Evolutionary conservation across 2,329 filamentous ascomycete genomes (phyloP).

Genomic region (Talaromyces sp.): DNA sequence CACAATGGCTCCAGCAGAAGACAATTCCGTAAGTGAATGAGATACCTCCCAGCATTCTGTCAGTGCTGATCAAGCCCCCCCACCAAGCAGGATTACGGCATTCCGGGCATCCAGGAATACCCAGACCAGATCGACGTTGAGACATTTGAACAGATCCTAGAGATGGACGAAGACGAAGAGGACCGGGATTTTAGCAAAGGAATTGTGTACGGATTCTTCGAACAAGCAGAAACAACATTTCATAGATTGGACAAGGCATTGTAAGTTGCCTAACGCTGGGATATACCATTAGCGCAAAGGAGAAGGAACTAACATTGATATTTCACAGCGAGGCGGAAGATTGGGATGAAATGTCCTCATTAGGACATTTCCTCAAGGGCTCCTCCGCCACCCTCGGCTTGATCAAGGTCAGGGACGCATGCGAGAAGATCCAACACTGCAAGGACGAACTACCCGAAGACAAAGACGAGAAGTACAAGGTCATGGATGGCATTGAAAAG

Average conservation of each 20-base stretch:
- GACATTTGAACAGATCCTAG: constrained; percentile 92
- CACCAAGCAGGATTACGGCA: constrained; percentile 28
- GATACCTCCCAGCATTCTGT: not conserved
- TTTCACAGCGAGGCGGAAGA: constrained; percentile 58
- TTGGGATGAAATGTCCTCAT: constrained; percentile 68
- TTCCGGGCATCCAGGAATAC: constrained; percentile 55
- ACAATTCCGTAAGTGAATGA: not conserved
- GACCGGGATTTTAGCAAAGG: constrained; percentile 82
- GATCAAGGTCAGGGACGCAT: constrained; percentile 83
- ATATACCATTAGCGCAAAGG: not conserved
- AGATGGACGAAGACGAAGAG: constrained; percentile 93
- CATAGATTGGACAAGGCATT: constrained; percentile 71
- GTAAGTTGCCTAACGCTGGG: constrained; percentile 52
- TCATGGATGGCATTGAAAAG: constrained; percentile 63
- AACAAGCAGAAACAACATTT: constrained; percentile 85
- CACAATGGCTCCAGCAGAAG: constrained; percentile 4
- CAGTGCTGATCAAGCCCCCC: not conserved
- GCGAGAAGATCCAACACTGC: constrained; percentile 90
- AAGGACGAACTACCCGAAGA: constrained; percentile 65
- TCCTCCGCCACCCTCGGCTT: constrained; percentile 92
- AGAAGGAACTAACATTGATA: not conserved
- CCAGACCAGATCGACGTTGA: constrained; percentile 70
- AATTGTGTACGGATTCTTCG: constrained; percentile 89
- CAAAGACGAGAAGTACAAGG: constrained; percentile 62
- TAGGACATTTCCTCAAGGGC: constrained; percentile 96